Evolutionary conservation across 2,329 filamentous ascomycete genomes (phyloP).

Genomic region (Clathrospora elynae): DNA sequence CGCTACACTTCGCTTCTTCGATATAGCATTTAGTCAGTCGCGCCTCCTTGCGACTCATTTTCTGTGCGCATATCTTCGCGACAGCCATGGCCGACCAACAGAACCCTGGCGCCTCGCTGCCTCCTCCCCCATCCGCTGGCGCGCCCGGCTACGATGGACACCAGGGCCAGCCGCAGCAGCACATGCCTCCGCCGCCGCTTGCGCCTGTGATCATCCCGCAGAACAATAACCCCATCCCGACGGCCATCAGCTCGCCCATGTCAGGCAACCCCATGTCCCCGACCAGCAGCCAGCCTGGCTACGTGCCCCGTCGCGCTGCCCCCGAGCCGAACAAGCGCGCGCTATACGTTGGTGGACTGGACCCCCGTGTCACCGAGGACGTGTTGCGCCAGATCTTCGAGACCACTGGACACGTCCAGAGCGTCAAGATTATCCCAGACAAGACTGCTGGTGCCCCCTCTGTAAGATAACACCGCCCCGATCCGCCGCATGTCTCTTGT

Average conservation of each 20-base stretch:
- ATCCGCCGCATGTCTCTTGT: slow-evolving; percentile 19
- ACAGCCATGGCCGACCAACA: slow-evolving; percentile 76
- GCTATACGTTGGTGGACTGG: slow-evolving; percentile 91
- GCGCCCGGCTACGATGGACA: slow-evolving; percentile 80
- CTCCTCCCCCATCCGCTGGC: slow-evolving; percentile 71
- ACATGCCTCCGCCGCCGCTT: slow-evolving; percentile 89
- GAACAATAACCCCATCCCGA: slow-evolving; percentile 94
- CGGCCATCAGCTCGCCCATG: slow-evolving; percentile 87
- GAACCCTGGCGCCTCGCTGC: slow-evolving; percentile 66
- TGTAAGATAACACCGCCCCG: slow-evolving; percentile 21
- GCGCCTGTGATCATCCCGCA: slow-evolving; percentile 85
- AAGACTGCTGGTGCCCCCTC: slow-evolving; percentile 80
- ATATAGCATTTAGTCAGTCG: slow-evolving; percentile 6
- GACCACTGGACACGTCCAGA: slow-evolving; percentile 96
- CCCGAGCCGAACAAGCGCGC: slow-evolving; percentile 99
- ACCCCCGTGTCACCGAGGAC: slow-evolving; percentile 94
- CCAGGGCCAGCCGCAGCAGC: slow-evolving; percentile 68
- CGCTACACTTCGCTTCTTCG: slow-evolving; percentile 7
- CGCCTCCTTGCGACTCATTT: slow-evolving; percentile 21
- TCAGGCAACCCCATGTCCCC: slow-evolving; percentile 82
- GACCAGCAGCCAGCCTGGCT: slow-evolving; percentile 73
- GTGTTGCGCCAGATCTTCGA: slow-evolving; percentile 98
- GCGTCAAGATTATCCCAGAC: slow-evolving; percentile 99
- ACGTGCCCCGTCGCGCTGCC: slow-evolving; percentile 79
- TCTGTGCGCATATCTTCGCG: slow-evolving; percentile 12